Conservation (phyloP, 2,329 filamentous ascomycete genomes). For the Tolypocladium inflatum region DNA sequence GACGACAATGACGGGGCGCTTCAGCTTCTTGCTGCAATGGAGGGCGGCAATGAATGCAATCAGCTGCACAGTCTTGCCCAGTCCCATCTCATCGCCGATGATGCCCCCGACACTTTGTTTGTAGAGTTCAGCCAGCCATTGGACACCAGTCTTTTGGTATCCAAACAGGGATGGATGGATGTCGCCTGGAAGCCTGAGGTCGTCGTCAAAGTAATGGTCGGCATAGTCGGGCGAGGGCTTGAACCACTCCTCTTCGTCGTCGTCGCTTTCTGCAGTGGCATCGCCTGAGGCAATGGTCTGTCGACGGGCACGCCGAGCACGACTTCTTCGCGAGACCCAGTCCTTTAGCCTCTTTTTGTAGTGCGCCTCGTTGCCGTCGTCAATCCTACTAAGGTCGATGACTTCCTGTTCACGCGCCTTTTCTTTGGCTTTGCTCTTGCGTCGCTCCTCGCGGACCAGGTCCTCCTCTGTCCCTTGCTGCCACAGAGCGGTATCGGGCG, state of each 20-base stretch:
- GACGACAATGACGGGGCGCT: constrained; percentile 80
- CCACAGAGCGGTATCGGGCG: constrained; percentile 24
- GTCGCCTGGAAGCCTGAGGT: constrained; percentile 77
- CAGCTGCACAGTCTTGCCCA: constrained; percentile 79
- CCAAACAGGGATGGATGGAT: constrained; percentile 89
- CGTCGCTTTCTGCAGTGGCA: constrained; percentile 30
- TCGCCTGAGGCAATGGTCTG: constrained; percentile 23
- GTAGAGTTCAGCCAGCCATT: constrained; percentile 92
- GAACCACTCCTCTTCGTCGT: constrained; percentile 59
- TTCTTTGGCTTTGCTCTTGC: constrained; percentile 33
- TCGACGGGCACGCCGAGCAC: constrained; percentile 28
- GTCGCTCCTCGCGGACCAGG: constrained; percentile 24
- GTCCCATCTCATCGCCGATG: constrained; percentile 93
- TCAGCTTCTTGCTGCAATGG: constrained; percentile 81
- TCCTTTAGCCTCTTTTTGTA: constrained; percentile 67
- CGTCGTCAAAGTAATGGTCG: constrained; percentile 66
- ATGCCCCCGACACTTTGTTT: constrained; percentile 87
- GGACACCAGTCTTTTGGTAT: constrained; percentile 93
- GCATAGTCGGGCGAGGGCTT: constrained; percentile 75
- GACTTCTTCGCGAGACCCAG: constrained; percentile 54
- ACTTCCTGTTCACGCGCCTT: constrained; percentile 25
- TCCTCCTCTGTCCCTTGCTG: constrained; percentile 30
- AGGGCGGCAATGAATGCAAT: constrained; percentile 79
- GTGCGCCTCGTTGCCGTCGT: constrained; percentile 79
- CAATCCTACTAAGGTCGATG: constrained; percentile 50